These are phyloP conservation scores for Naganishia kalamii DNA, from an alignment of 768 basidiomycete species.

Conservation along the genomic window DNA sequence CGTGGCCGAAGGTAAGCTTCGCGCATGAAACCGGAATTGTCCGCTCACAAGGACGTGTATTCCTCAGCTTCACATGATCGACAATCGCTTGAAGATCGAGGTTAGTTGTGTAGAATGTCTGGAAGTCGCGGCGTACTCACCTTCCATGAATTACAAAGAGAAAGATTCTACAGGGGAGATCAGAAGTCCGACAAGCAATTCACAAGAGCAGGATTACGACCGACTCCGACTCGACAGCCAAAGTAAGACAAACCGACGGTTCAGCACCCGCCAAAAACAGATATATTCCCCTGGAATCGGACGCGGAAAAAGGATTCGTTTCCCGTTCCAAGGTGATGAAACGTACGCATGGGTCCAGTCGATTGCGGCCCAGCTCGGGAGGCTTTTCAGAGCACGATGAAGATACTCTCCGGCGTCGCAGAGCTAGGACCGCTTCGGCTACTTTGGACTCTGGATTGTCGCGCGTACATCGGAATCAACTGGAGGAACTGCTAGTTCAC, in stretches of 20 bases:
- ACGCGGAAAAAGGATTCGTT: conserved; percentile 66
- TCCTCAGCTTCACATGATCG: conserved; percentile 78
- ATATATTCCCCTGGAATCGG: conserved; percentile 69
- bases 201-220: conserved; percentile 47
- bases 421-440: conserved; percentile 7
- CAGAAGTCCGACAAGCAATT: conserved; percentile 58
- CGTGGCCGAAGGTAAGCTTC: conserved; percentile 83
- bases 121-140: too few relatives aligned
- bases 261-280: conserved; percentile 48
- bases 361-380: not conserved
- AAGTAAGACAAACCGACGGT: conserved; percentile 25
- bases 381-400: not conserved
- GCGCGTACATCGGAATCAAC: not conserved
- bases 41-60: not conserved
- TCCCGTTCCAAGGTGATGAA: conserved; percentile 51
- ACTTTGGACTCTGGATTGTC: conserved; percentile 5
- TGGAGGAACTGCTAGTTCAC: conserved; percentile 2
- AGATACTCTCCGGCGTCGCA: not conserved
- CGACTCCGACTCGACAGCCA: conserved; percentile 25
- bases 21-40: not conserved
- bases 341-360: not conserved
- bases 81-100: conserved; percentile 62
- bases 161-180: conserved; percentile 72
- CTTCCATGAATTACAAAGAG: too few relatives aligned
- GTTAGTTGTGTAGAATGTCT: too few relatives aligned